phyloP scores from a whole-genome alignment of 192 early-diverging fungal genomes.

The Coemansia sp. region DNA sequence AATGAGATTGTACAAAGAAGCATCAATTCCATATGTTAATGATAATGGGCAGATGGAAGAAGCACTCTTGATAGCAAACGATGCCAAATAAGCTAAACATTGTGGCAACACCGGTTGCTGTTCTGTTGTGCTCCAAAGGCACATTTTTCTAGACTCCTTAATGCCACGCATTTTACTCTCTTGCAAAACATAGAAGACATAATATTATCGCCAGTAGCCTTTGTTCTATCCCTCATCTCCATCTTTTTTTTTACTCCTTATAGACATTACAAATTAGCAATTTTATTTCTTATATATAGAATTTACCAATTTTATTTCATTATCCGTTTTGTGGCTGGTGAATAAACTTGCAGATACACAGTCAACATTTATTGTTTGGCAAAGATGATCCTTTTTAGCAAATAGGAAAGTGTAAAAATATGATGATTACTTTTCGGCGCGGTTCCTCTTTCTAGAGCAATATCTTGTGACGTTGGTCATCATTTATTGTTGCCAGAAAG shows the following conservation, averaged over 20 bases:
- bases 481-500: background rate
- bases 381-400: background rate
- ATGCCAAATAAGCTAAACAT: background rate
- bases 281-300: background rate
- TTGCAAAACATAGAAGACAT: background rate
- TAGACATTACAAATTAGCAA: background rate
- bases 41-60: conserved; percentile 12
- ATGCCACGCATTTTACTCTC: background rate
- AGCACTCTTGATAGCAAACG: background rate
- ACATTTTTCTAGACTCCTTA: background rate
- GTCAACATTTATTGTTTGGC: background rate
- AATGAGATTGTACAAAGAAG: conserved; percentile 9
- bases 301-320: background rate
- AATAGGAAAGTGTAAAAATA: background rate
- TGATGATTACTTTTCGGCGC: background rate
- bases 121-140: no score
- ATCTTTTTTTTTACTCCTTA: background rate
- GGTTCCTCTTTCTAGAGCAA: background rate
- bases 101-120: no score
- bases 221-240: background rate
- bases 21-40: conserved; percentile 3
- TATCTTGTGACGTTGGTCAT: background rate
- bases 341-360: background rate
- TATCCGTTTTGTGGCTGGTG: background rate
- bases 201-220: background rate